These are phyloP conservation scores for Tetraselmis chui DNA, from an alignment of 139 green algal genomes.

Conservation along the genomic window DNA sequence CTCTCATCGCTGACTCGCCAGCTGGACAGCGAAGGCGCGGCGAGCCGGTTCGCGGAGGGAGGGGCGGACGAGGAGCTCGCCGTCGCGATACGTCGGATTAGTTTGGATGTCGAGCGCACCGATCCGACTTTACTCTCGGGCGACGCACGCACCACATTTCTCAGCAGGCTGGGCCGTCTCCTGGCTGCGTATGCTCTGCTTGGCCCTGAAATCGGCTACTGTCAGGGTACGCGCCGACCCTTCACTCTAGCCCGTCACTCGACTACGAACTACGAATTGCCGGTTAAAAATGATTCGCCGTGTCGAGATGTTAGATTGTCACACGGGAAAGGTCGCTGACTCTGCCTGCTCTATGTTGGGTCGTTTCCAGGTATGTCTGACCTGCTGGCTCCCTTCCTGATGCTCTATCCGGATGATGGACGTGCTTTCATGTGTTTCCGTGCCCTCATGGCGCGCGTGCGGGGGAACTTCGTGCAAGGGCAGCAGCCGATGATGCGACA, in stretches of 20 bases:
- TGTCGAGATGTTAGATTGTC: too few relatives aligned
- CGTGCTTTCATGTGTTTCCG: neutral
- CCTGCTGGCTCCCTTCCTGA: neutral
- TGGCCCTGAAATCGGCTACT: neutral
- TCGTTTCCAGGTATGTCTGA: neutral
- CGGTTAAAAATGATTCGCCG: too few relatives aligned
- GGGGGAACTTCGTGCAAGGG: neutral
- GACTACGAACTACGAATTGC: too few relatives aligned
- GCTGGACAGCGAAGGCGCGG: neutral
- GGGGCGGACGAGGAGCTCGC: neutral
- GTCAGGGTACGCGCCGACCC: neutral
- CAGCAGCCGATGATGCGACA: neutral
- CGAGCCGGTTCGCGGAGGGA: neutral
- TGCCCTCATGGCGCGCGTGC: neutral
- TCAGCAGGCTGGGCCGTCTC: neutral
- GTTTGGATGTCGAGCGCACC: neutral
- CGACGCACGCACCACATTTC: neutral
- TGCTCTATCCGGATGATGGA: neutral
- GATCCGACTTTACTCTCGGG: neutral
- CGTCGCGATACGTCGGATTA: neutral
- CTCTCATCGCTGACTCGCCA: neutral
- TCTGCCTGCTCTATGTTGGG: too few relatives aligned
- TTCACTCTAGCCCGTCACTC: too few relatives aligned
- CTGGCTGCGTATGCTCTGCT: neutral
- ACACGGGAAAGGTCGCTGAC: too few relatives aligned